phyloP scores from a whole-genome alignment of 2,329 filamentous ascomycete genomes.

The Fonsecaea nubica region DNA sequence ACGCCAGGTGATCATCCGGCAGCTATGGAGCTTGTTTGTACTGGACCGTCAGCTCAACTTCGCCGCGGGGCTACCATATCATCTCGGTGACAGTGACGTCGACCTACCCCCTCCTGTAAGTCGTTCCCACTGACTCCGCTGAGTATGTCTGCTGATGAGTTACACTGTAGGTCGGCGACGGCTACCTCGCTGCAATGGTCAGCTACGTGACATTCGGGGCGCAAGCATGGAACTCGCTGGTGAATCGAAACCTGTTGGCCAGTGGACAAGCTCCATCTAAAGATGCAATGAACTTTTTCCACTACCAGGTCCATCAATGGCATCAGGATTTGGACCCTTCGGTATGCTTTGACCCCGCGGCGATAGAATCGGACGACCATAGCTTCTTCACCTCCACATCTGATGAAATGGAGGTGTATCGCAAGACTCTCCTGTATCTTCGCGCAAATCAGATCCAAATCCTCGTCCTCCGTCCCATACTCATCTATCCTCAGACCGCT shows the following conservation, averaged over 20 bases:
- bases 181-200: conserved; percentile 22
- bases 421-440: conserved; percentile 20
- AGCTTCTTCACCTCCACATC: conserved; percentile 8
- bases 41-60: conserved; percentile 26
- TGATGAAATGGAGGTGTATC: conserved; percentile 16
- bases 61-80: conserved; percentile 21
- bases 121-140: background rate
- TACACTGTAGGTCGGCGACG: background rate
- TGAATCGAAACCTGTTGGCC: conserved; percentile 13
- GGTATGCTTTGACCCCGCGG: conserved; percentile 14
- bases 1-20: conserved; percentile 16
- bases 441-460: conserved; percentile 24
- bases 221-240: conserved; percentile 23
- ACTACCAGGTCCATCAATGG: conserved; percentile 24
- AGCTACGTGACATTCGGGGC: conserved; percentile 18
- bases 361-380: conserved; percentile 18
- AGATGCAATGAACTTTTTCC: conserved; percentile 15
- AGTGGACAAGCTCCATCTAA: conserved; percentile 14
- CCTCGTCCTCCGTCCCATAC: conserved; percentile 20
- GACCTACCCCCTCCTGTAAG: conserved; percentile 19
- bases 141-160: background rate
- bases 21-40: conserved; percentile 19
- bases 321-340: conserved; percentile 17
- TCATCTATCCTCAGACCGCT: conserved; percentile 23
- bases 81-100: conserved; percentile 23